These are phyloP conservation scores for Malus asiatica DNA, from an alignment of 306 rosid species.

Conservation along the genomic window DNA sequence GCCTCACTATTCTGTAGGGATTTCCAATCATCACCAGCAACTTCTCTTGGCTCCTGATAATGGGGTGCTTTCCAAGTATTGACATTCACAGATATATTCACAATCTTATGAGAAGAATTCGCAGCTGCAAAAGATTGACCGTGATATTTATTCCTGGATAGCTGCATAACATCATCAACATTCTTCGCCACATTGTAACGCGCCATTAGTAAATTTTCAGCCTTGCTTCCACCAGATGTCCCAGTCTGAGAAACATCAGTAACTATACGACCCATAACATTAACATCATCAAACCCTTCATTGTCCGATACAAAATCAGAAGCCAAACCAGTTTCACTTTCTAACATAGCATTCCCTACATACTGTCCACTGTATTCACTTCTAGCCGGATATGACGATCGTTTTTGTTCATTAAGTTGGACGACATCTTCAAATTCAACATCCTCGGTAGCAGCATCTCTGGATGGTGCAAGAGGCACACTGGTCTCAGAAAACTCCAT, in stretches of 20 bases:
- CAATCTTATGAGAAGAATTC: slow-evolving; percentile 48
- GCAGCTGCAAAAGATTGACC: slow-evolving; percentile 38
- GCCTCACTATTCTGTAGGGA: slow-evolving; percentile 24
- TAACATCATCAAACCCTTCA: slow-evolving; percentile 53
- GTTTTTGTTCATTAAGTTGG: slow-evolving; percentile 36
- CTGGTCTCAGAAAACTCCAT: slow-evolving; percentile 29
- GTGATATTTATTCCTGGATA: slow-evolving; percentile 34
- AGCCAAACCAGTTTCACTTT: slow-evolving; percentile 46
- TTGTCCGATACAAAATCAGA: slow-evolving; percentile 60
- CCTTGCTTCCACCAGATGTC: slow-evolving; percentile 46
- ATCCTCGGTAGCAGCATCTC: slow-evolving; percentile 26
- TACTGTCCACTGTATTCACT: slow-evolving; percentile 36
- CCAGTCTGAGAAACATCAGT: slow-evolving; percentile 46
- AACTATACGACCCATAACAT: slow-evolving; percentile 28
- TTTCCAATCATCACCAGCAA: slow-evolving; percentile 39
- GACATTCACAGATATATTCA: slow-evolving; percentile 56
- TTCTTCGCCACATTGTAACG: slow-evolving; percentile 49
- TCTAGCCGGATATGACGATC: slow-evolving; percentile 26
- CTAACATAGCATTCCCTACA: slow-evolving; percentile 34
- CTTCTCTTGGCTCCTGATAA: slow-evolving; percentile 53
- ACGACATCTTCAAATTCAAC: slow-evolving; percentile 34
- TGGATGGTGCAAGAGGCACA: slow-evolving; percentile 26
- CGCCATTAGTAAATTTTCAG: slow-evolving; percentile 30
- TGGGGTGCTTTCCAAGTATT: slow-evolving; percentile 67
- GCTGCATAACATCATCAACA: slow-evolving; percentile 27